Base-by-base conservation (phyloP, 805 yeast genomes). In the Saccharomyces kudriavzevii region DNA sequence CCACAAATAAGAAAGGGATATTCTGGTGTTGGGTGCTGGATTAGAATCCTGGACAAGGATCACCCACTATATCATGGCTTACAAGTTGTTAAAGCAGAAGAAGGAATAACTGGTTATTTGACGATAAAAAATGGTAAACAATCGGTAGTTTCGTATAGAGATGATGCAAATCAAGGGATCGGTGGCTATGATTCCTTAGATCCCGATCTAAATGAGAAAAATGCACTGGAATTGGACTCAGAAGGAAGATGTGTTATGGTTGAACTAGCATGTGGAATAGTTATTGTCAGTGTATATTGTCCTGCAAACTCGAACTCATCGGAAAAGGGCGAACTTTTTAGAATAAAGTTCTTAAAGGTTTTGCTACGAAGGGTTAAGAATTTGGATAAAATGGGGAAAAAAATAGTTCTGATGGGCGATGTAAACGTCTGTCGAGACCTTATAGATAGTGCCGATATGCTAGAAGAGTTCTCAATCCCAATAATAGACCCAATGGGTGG, bases 1-100 rank as follows among this genome's bases (percentile, higher is more conserved):
- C 96, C 97, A 0, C 67, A 65, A 10, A 54, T 65, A 2, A 87
- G 82, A 64, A 87, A 83, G 63, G 98, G 98, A 0, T 94, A 94
- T 66, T 81, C 92, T 53, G 99, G 99, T 0, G 97, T 92, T 1
- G 96, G 91, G 0, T 79, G 92, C 2, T 92, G 88, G 70, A 77
- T 88, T 1, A 71, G 90, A 48, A 68, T 73, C 2, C 81, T 85
- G 1, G 60, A 63, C 0, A 70, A 68, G 0, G 68, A 67, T 10
- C 87, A 84, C 26, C 67, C 78, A 0, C 64, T 68, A 0, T 47
- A 57, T 24, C 63, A 66, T 20, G 65, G 76, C 2, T 64, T 90
- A 26, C 70, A 75, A 2, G 89, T 89, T 0, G 50, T 78, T 2
- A 81, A 79, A 58, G 97, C 91, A 0, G 98, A 94, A 65, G 96